phyloP scores from a whole-genome alignment of 163 green algal species.

The Prototheca wickerhamii region DNA sequence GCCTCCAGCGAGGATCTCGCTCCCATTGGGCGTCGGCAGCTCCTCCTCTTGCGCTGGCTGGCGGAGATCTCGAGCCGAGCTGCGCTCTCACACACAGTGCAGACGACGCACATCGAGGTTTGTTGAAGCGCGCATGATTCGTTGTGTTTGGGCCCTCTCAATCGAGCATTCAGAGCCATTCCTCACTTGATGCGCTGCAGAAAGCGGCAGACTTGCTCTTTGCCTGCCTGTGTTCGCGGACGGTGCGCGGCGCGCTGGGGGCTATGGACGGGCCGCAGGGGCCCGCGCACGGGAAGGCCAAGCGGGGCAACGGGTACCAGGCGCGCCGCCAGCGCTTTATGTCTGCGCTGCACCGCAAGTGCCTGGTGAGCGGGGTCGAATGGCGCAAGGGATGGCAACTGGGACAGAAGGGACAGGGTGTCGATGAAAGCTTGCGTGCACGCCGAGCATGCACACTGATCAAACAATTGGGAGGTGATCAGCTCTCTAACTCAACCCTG shows the following conservation, averaged over 20 bases:
- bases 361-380: slow-evolving; percentile 3
- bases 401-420: not conserved
- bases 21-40: not conserved
- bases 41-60: not conserved
- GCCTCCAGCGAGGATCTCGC: not conserved
- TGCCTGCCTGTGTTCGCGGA: not conserved
- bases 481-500: no score
- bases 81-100: not conserved
- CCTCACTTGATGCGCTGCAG: not conserved
- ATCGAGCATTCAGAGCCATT: not conserved
- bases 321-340: slow-evolving; percentile 56
- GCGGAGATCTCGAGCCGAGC: not conserved
- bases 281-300: slow-evolving; percentile 5
- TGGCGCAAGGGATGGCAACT: not conserved
- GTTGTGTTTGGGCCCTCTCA: not conserved
- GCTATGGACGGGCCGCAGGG: slow-evolving; percentile 43
- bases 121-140: not conserved
- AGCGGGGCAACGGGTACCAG: slow-evolving; percentile 34
- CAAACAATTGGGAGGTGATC: no score
- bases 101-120: not conserved
- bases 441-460: not conserved
- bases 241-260: slow-evolving; percentile 18
- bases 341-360: slow-evolving; percentile 31
- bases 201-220: slow-evolving; percentile 4
- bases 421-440: not conserved